phyloP scores from a whole-genome alignment of 2,329 filamentous ascomycete genomes.

The Sarocladium strictum region DNA sequence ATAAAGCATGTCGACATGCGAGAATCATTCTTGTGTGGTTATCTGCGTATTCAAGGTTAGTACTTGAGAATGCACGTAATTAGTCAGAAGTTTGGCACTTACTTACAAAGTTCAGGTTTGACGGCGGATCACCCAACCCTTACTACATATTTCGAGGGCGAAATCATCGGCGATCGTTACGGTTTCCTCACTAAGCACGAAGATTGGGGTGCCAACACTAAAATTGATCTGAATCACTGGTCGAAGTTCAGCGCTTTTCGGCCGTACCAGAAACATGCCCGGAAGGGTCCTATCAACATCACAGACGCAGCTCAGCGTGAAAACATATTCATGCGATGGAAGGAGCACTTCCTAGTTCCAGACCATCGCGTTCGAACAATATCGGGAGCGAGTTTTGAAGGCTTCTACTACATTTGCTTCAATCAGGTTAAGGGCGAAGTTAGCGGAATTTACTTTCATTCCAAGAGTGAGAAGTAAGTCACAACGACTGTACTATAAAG shows the following conservation, averaged over 20 bases:
- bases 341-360: constrained; percentile 94
- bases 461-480: constrained; percentile 91
- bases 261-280: constrained; percentile 57
- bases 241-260: constrained; percentile 81
- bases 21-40: constrained; percentile 91
- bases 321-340: constrained; percentile 98
- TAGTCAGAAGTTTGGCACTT: too few species aligned
- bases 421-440: constrained; percentile 84
- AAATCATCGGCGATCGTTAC: constrained; percentile 94
- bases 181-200: constrained; percentile 87
- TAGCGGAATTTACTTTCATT: constrained; percentile 94
- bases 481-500: background rate
- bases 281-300: constrained; percentile 50
- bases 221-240: constrained; percentile 92
- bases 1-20: constrained; percentile 94
- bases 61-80: too few species aligned
- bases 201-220: constrained; percentile 86
- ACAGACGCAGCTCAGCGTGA: constrained; percentile 73
- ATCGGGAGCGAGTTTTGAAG: constrained; percentile 91
- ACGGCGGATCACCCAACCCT: constrained; percentile 96
- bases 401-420: constrained; percentile 99
- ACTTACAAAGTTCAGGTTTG: constrained; percentile 72
- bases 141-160: constrained; percentile 96
- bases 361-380: constrained; percentile 91
- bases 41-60: constrained; percentile 87